Evolutionary conservation across 2,329 filamentous ascomycete genomes (phyloP).

Genomic region (Passalora sequoiae): DNA sequence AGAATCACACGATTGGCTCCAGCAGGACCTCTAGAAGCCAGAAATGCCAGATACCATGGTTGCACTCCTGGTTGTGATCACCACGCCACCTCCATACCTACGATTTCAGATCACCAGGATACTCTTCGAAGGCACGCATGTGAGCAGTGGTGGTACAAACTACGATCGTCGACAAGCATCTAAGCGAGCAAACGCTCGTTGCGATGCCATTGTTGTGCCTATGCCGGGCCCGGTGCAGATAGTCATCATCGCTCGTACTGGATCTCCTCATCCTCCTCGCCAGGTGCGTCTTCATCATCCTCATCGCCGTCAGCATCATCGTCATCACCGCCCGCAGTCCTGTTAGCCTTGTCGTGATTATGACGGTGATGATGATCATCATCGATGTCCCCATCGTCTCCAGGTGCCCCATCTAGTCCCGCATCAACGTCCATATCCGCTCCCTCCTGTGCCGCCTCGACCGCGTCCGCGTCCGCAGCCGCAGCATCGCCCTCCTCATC

Average conservation of each 20-base stretch:
- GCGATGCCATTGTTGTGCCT: not conserved
- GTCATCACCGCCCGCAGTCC: constrained; percentile 17
- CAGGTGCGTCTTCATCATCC: constrained; percentile 23
- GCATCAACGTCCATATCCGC: constrained; percentile 20
- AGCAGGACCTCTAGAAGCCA: too few species aligned
- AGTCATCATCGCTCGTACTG: constrained; percentile 24
- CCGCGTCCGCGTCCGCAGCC: constrained; percentile 23
- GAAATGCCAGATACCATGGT: too few species aligned
- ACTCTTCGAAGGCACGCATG: too few species aligned
- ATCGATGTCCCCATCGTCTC: constrained; percentile 21
- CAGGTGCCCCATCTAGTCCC: constrained; percentile 4
- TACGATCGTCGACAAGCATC: not conserved
- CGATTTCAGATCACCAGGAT: too few species aligned
- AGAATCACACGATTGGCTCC: too few species aligned
- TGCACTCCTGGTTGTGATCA: too few species aligned
- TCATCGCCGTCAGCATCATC: constrained; percentile 21
- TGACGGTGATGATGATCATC: constrained; percentile 18
- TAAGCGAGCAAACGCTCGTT: not conserved
- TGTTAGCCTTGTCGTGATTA: not conserved
- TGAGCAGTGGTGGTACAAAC: too few species aligned
- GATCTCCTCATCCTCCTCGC: constrained; percentile 28
- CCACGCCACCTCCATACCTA: too few species aligned
- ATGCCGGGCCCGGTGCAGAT: too few species aligned
- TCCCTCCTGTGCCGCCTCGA: constrained; percentile 28
- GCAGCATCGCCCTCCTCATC: constrained; percentile 32